phyloP scores from a whole-genome alignment of 441 rosid genomes.

The Brassica hybrid region DNA sequence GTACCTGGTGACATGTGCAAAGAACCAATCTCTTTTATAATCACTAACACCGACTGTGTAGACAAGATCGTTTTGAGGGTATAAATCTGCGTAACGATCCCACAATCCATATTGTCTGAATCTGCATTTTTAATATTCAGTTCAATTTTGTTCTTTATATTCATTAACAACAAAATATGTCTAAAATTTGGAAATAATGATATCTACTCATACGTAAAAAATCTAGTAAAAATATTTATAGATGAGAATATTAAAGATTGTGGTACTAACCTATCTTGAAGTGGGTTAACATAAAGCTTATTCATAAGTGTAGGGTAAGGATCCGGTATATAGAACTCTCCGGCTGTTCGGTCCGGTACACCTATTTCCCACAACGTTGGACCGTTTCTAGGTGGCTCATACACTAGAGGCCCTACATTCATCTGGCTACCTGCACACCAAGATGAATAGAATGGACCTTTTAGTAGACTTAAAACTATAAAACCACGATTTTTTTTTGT shows the following conservation, averaged over 20 bases:
- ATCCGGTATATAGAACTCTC: constrained; percentile 66
- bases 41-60: constrained; percentile 52
- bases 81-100: constrained; percentile 64
- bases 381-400: constrained; percentile 64
- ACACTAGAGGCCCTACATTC: constrained; percentile 51
- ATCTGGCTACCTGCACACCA: constrained; percentile 29
- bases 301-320: constrained; percentile 55
- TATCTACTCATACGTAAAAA: not conserved
- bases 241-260: too few species aligned
- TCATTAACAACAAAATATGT: not conserved
- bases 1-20: constrained; percentile 68
- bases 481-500: not conserved
- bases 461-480: not conserved
- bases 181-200: not conserved
- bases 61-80: constrained; percentile 49
- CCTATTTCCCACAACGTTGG: constrained; percentile 83
- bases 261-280: constrained; percentile 50
- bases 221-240: not conserved
- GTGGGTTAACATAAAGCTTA: constrained; percentile 38
- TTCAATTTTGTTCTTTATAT: not conserved
- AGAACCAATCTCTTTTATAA: constrained; percentile 60
- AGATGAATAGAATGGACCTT: not conserved
- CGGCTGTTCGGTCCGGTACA: constrained; percentile 64
- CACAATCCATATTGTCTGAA: constrained; percentile 73
- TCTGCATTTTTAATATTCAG: constrained; percentile 35